phyloP scores from a whole-genome alignment of 441 rosid species.

The Syzygium syzygioides region DNA sequence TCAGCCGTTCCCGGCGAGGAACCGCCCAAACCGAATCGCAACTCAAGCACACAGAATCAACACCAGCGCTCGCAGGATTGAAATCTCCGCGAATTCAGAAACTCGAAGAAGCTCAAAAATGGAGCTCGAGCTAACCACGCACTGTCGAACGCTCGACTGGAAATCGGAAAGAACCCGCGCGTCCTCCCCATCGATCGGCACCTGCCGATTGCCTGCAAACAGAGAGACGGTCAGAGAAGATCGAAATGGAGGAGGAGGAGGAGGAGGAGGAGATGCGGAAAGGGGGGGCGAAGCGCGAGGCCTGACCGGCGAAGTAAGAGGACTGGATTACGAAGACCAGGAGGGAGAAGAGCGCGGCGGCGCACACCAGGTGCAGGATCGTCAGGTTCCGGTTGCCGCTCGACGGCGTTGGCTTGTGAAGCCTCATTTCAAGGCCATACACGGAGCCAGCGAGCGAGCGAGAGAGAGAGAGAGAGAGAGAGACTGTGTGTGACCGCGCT shows the following conservation, averaged over 20 bases:
- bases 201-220: constrained; percentile 21
- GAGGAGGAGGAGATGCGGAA: not conserved
- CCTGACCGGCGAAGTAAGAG: constrained; percentile 56
- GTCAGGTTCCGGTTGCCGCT: constrained; percentile 27
- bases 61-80: not conserved
- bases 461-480: not conserved
- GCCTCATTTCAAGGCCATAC: not conserved
- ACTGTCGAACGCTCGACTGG: constrained; percentile 58
- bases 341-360: constrained; percentile 48
- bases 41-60: not conserved
- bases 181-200: constrained; percentile 26
- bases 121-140: constrained; percentile 45
- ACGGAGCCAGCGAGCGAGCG: not conserved
- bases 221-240: not conserved
- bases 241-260: not conserved
- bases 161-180: constrained; percentile 36
- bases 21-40: not conserved
- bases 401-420: not conserved
- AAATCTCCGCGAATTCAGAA: not conserved
- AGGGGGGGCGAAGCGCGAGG: not conserved
- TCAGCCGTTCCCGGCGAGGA: not conserved
- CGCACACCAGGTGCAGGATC: constrained; percentile 46
- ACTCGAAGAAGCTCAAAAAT: not conserved
- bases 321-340: constrained; percentile 63
- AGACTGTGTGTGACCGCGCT: not conserved